phyloP scores from a whole-genome alignment of 768 basidiomycete genomes.

The Boletus huronensis region DNA sequence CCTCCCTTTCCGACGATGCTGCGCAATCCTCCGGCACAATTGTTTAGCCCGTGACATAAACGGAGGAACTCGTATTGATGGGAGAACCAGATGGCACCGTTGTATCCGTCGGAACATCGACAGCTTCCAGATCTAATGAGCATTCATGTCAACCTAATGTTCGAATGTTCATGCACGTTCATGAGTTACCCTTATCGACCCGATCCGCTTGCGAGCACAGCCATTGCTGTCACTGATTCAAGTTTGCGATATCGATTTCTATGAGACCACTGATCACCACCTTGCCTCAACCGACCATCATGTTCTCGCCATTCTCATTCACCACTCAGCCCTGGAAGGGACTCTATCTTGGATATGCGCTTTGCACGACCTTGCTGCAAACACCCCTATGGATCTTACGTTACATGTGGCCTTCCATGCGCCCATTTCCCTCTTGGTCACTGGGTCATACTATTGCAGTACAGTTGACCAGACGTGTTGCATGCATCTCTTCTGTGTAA shows the following conservation, averaged over 20 bases:
- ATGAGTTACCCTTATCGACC: neutral
- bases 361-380: constrained; percentile 40
- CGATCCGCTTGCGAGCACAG: neutral
- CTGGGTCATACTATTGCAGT: constrained; percentile 38
- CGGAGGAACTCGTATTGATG: neutral
- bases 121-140: neutral
- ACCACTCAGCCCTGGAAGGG: constrained; percentile 45
- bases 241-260: too few species aligned
- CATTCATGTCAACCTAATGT: neutral
- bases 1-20: constrained; percentile 19
- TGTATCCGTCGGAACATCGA: neutral
- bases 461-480: constrained; percentile 32
- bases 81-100: neutral
- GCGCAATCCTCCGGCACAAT: constrained; percentile 24
- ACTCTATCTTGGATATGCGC: constrained; percentile 44
- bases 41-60: constrained; percentile 6
- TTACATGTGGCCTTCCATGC: constrained; percentile 32
- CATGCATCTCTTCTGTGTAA: constrained; percentile 19
- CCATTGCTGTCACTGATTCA: neutral
- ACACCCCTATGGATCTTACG: constrained; percentile 47
- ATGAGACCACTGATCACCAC: neutral
- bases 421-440: constrained; percentile 47
- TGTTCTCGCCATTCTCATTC: constrained; percentile 7
- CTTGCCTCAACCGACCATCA: neutral
- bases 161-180: too few species aligned